Evolutionary conservation across 2,329 filamentous ascomycete species (phyloP).

Genomic region (Colletotrichum lupini): DNA sequence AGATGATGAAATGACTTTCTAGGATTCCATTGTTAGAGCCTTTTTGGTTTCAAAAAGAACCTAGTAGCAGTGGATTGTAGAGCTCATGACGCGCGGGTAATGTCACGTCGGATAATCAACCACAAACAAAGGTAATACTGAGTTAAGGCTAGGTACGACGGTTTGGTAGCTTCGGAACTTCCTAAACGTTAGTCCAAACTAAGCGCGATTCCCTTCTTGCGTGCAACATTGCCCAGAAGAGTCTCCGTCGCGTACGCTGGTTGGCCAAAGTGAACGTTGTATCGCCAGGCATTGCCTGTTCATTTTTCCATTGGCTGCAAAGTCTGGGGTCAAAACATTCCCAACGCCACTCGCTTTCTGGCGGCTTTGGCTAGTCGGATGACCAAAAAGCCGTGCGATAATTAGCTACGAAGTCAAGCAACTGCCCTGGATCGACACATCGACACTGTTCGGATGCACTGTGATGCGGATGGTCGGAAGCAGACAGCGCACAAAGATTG

Average conservation of each 20-base stretch:
- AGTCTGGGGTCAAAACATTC: neutral
- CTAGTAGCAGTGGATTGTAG: too few species aligned
- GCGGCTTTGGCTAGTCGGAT: conserved; percentile 2
- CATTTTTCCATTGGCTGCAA: neutral
- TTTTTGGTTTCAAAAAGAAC: neutral
- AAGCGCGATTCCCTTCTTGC: neutral
- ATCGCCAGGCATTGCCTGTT: neutral
- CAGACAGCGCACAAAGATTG: neutral
- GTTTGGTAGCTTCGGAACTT: neutral
- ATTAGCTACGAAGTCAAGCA: neutral
- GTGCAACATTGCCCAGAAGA: neutral
- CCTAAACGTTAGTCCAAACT: neutral
- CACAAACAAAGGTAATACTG: neutral
- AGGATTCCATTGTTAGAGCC: neutral
- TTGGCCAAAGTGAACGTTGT: neutral
- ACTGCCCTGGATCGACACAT: neutral
- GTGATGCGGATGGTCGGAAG: conserved; percentile 29
- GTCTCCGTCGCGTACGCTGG: neutral
- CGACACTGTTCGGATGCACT: conserved; percentile 32
- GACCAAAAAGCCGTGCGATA: neutral
- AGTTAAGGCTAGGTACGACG: neutral
- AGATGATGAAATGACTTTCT: neutral
- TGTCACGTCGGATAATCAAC: neutral
- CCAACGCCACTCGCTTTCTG: conserved; percentile 12
- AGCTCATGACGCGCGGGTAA: neutral